Base-by-base conservation (phyloP, 345 rosid genomes). In the Ailanthus altissimus region DNA sequence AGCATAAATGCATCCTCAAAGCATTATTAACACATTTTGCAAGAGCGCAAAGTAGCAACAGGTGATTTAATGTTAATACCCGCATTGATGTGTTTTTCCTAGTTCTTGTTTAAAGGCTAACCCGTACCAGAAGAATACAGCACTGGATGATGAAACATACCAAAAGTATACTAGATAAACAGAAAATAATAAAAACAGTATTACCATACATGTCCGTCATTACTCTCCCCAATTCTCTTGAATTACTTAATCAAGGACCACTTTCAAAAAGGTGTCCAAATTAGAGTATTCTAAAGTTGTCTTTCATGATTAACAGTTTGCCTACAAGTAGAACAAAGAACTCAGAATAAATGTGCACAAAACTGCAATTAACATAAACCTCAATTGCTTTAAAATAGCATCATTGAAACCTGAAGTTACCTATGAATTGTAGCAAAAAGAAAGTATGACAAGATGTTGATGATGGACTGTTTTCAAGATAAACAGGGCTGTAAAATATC, bases 91-190 rank as follows among this genome's bases (percentile, higher is more conserved):
- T 43, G 67, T 72, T 42, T 70, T 67, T 62, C 42, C 63, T 68
- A 69, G 12, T 59, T 76, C 28, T 62, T 15, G 15, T 40, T 61
- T 8, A 14, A 18, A 68, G 32, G 49, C 20, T 74, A 42, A 54
- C 46, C 61, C 56, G 60, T 61, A 57, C 43, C 72, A 61, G 65
- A 58, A 75, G 5, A 66, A 63, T 13, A 72, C 72, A 77, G 71
- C 28, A 67, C 23, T 53, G 72, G 72, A 75, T 74, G 73, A 54
- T 51, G 69, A 40, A 26, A 53, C 2, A 32, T 47, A 40, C 40
- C 43, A 71, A 56, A 66, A 53, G 36, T 43, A 67, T 23, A 53
- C 38, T 32, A 32, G 67, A 51, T 15, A 15, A 68, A 67, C 23
- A 58, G 20, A 45, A 57, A 80, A 16, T 53, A 21, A 49, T n/a